Evolutionary conservation across 1,139 yeast species (phyloP).

Genomic region (Suhomyces maxii): DNA sequence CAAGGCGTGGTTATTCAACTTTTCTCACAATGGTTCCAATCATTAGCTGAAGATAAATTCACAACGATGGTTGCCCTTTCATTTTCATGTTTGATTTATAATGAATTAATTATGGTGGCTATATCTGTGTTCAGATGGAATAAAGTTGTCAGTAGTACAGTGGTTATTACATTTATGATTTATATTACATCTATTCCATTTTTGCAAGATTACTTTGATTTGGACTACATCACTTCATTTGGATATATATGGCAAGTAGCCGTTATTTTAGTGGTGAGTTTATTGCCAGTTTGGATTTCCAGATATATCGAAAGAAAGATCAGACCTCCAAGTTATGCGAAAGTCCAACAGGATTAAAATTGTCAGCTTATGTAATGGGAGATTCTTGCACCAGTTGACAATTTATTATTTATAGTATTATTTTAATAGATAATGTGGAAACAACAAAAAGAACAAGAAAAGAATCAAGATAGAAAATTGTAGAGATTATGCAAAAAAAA

Average conservation of each 20-base stretch:
- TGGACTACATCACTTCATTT: conserved; percentile 58
- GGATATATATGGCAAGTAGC: conserved; percentile 69
- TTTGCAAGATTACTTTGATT: conserved; percentile 78
- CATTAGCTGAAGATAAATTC: conserved; percentile 57
- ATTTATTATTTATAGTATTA: too few species aligned
- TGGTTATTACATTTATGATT: conserved; percentile 64
- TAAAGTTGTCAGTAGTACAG: conserved; percentile 70
- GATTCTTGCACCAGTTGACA: neutral
- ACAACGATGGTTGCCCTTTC: conserved; percentile 81
- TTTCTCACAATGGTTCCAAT: conserved; percentile 71
- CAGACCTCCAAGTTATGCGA: conserved; percentile 97
- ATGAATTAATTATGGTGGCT: conserved; percentile 92
- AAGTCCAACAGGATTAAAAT: conserved; percentile 69
- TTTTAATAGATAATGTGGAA: too few species aligned
- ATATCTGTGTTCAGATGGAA: conserved; percentile 91
- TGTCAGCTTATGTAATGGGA: neutral
- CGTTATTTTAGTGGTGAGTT: conserved; percentile 65
- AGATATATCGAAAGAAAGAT: conserved; percentile 71
- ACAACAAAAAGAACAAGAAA: too few species aligned
- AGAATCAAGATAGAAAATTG: too few species aligned
- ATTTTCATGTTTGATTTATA: conserved; percentile 75
- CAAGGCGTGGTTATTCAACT: conserved; percentile 87
- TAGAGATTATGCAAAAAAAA: too few species aligned
- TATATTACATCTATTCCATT: conserved; percentile 80
- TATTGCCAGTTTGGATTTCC: conserved; percentile 88